These are phyloP conservation scores for Anthracocystis setariae DNA, from an alignment of 1,284 basidiomycete genomes.

Conservation along the genomic window DNA sequence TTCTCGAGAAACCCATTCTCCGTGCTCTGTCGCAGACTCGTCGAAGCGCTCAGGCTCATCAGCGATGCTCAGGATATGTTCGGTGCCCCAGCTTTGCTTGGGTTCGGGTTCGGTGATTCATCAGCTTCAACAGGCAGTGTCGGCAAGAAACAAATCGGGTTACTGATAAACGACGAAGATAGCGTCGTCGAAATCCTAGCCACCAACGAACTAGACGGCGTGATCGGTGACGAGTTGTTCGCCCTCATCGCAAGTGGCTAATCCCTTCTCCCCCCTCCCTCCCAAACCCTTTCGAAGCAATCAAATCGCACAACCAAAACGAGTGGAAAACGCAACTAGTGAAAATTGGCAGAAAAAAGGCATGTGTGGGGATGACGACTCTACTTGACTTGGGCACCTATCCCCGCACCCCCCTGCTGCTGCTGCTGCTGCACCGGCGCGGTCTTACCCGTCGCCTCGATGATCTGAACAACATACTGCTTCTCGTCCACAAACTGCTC, in stretches of 20 bases:
- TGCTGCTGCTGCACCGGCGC: background rate
- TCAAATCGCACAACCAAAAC: no score
- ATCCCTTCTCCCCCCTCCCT: background rate
- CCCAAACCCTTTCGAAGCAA: no score
- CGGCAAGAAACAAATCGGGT: slow-evolving; percentile 36
- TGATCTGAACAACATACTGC: slow-evolving; percentile 66
- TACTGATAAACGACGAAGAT: slow-evolving; percentile 42
- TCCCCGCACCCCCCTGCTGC: slow-evolving; percentile 11
- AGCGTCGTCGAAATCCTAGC: slow-evolving; percentile 44
- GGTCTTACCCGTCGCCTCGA: slow-evolving; percentile 49
- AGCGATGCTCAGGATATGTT: slow-evolving; percentile 82
- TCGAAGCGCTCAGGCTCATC: slow-evolving; percentile 84
- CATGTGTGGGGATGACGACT: no score
- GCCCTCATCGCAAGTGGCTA: slow-evolving; percentile 37
- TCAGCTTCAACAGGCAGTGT: background rate
- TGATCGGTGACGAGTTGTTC: slow-evolving; percentile 37
- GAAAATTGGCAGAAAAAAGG: no score
- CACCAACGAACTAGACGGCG: slow-evolving; percentile 36
- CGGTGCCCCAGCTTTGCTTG: slow-evolving; percentile 71
- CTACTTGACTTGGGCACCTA: slow-evolving; percentile 1
- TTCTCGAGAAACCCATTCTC: slow-evolving; percentile 73
- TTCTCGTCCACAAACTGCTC: slow-evolving; percentile 68
- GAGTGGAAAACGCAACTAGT: no score
- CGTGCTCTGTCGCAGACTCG: slow-evolving; percentile 77
- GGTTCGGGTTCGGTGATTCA: slow-evolving; percentile 43